Conservation (phyloP, 1,284 basidiomycete species). For the Phenoliferia sp. region DNA sequence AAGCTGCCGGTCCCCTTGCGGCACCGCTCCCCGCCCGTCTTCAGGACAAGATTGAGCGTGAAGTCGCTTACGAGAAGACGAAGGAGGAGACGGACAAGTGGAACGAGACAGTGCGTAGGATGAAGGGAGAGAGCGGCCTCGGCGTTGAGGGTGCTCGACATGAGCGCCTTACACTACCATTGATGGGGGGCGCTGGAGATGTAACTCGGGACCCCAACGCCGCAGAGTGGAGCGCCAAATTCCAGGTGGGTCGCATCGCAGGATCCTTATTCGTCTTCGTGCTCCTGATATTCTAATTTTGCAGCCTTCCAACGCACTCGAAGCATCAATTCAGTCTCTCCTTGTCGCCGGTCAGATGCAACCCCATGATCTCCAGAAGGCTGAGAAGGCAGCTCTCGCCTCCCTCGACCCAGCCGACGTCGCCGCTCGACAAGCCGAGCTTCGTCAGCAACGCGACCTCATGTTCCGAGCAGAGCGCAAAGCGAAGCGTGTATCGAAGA, state of each 20-base stretch:
- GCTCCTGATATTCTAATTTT: background rate
- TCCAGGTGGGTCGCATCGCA: slow-evolving; percentile 33
- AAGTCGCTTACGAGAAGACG: slow-evolving; percentile 90
- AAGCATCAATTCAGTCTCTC: slow-evolving; percentile 38
- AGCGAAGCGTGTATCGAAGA: slow-evolving; percentile 85
- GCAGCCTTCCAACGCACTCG: slow-evolving; percentile 33
- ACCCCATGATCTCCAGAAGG: slow-evolving; percentile 29
- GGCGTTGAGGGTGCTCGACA: slow-evolving; percentile 32
- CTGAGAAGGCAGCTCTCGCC: slow-evolving; percentile 29
- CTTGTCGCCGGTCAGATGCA: slow-evolving; percentile 41
- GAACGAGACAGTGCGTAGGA: slow-evolving; percentile 81
- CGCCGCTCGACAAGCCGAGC: slow-evolving; percentile 67
- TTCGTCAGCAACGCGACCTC: slow-evolving; percentile 83
- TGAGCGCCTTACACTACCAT: slow-evolving; percentile 30
- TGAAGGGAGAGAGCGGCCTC: slow-evolving; percentile 51
- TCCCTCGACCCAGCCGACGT: slow-evolving; percentile 60
- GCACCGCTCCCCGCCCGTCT: slow-evolving; percentile 81
- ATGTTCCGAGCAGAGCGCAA: slow-evolving; percentile 92
- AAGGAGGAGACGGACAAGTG: slow-evolving; percentile 91
- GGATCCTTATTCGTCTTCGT: background rate
- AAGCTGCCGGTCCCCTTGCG: slow-evolving; percentile 59
- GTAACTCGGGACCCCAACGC: slow-evolving; percentile 27
- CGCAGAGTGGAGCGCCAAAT: slow-evolving; percentile 66
- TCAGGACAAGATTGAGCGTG: slow-evolving; percentile 84
- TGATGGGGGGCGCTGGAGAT: slow-evolving; percentile 27